phyloP scores from a whole-genome alignment of 805 yeast species.

The Phaffomyces opuntiae region DNA sequence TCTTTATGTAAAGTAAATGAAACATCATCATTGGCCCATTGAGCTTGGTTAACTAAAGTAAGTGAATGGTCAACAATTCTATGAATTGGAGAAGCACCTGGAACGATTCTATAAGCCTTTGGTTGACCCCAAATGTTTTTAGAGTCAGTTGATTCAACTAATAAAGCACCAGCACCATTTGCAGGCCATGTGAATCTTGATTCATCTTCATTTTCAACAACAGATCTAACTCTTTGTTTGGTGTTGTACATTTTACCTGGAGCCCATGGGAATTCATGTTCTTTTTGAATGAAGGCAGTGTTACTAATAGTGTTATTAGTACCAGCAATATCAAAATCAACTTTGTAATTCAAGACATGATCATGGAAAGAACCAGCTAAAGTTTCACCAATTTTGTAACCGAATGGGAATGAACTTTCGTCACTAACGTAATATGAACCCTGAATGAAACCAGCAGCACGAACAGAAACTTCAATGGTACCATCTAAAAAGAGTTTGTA shows the following conservation, averaged over 20 bases:
- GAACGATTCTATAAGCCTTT: conserved; percentile 23
- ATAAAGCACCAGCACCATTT: conserved; percentile 19
- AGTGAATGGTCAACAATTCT: conserved; percentile 15
- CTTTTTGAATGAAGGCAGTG: conserved; percentile 10
- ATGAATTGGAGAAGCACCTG: conserved; percentile 17
- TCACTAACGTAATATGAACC: conserved; percentile 22
- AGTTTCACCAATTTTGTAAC: conserved; percentile 18
- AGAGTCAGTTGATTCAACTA: conserved; percentile 20
- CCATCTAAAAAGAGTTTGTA: conserved; percentile 23
- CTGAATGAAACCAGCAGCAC: conserved; percentile 26
- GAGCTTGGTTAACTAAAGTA: conserved; percentile 16
- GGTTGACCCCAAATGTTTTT: conserved; percentile 23
- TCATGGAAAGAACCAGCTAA: conserved; percentile 26
- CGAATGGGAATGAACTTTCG: conserved; percentile 16
- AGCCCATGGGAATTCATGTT: conserved; percentile 23
- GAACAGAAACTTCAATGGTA: conserved; percentile 23
- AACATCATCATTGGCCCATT: conserved; percentile 21
- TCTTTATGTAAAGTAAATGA: conserved; percentile 21
- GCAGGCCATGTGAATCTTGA: conserved; percentile 14
- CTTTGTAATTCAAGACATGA: conserved; percentile 24
- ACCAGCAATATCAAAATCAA: conserved; percentile 25
- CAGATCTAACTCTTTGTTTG: conserved; percentile 12
- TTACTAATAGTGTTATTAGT: conserved; percentile 15
- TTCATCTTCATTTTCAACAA: conserved; percentile 16
- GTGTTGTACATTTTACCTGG: conserved; percentile 16